Evolutionary conservation across 169 alveolate genomes (phyloP), one percentile per base, ranked within the genome.

Genomic region (Cryptosporidium bovis): DNA sequence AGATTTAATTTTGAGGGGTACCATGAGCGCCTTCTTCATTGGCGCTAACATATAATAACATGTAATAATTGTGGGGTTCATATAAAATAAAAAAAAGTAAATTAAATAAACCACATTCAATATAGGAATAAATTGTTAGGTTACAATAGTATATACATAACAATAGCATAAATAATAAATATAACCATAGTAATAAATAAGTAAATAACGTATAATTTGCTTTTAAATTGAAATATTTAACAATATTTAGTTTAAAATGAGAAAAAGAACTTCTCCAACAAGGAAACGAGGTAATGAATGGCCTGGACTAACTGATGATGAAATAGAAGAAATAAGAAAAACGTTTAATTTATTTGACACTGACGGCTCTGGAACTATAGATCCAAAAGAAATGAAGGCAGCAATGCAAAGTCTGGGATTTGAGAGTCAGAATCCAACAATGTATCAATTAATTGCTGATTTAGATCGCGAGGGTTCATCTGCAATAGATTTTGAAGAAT

Each of bases 391-490:
- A 93, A 96, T 98, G 55, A 97, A 97, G 91, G 99, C 99, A 34
- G 99, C 99, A 15, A 98, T 98, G 99, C 98, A 96, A 92, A 95
- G 99, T 65, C 94, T 98, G n/a, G 99, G 99, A 64, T 97, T 98
- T 82, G 99, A 98, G 90, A 95, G 97, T 46, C 98, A 97, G 91
- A 98, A 98, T 84, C 99, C 99, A 51, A 96, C 99, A 66, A 98
- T 98, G 83, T 98, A 94, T 93, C 96, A 97, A 93, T 97, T 98
- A 97, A 96, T 98, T 66, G 98, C 99, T 8, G 99, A 98, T 84
- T 92, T 98, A 64, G 99, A 98, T 90, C 94, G 95, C 65, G 99
- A 96, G 62, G 98, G 98, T 15, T 93, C 96, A 24, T 96, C 99
- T 8, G 96, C 98, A 64, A 96, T 98, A 33, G 98, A 97, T 87